Conservation (phyloP, 2,329 filamentous ascomycete genomes). For the Botrytis paeoniae region DNA sequence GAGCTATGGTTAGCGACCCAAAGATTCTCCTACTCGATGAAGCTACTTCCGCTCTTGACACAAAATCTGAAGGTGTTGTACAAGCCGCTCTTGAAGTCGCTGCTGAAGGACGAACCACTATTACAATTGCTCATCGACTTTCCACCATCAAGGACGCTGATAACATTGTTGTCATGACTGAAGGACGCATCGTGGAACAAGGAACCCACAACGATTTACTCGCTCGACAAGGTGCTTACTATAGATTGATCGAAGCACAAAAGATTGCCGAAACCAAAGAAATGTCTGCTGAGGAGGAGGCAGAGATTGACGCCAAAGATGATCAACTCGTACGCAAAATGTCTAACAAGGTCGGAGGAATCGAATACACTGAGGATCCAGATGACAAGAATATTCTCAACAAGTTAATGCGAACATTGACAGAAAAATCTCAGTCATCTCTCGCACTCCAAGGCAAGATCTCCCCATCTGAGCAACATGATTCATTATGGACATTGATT, state of each 20-base stretch:
- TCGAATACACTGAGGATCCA: slow-evolving; percentile 50
- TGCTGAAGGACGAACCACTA: slow-evolving; percentile 83
- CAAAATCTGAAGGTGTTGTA: slow-evolving; percentile 90
- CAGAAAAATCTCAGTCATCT: slow-evolving; percentile 65
- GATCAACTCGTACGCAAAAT: slow-evolving; percentile 50
- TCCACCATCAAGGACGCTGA: slow-evolving; percentile 93
- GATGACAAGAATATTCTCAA: slow-evolving; percentile 57
- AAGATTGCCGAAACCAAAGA: slow-evolving; percentile 66
- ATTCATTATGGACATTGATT: slow-evolving; percentile 72
- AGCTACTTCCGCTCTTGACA: slow-evolving; percentile 90
- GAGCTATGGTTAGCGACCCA: slow-evolving; percentile 85
- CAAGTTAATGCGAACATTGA: slow-evolving; percentile 54
- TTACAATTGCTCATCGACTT: slow-evolving; percentile 91
- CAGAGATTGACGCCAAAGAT: slow-evolving; percentile 48
- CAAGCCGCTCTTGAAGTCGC: slow-evolving; percentile 89
- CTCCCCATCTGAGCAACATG: slow-evolving; percentile 52
- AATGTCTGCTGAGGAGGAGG: slow-evolving; percentile 50
- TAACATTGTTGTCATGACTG: slow-evolving; percentile 91
- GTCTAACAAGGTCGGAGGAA: slow-evolving; percentile 41
- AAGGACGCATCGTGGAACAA: slow-evolving; percentile 86
- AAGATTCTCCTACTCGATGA: slow-evolving; percentile 93
- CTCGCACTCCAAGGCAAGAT: slow-evolving; percentile 59
- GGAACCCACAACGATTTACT: slow-evolving; percentile 82
- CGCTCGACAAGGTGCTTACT: slow-evolving; percentile 69
- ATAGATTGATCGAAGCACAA: slow-evolving; percentile 83